Conservation (phyloP, 305 asterid genomes). For the Salvia sclarea region DNA sequence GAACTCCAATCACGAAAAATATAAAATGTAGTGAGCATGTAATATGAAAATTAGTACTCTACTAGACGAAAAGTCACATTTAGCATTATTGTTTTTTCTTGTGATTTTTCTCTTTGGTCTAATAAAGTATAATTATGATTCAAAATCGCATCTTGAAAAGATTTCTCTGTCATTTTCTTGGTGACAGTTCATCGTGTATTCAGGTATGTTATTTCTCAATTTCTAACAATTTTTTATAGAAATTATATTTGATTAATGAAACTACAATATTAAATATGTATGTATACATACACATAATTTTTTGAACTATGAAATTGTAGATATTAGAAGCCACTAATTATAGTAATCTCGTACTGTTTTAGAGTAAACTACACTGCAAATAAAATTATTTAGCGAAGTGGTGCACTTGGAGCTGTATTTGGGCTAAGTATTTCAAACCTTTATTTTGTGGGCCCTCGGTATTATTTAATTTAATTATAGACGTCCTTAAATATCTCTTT, state of each 20-base stretch:
- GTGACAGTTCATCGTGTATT: neutral
- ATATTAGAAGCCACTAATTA: neutral
- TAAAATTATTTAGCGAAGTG: neutral
- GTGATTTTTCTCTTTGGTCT: too few relatives aligned
- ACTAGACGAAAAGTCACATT: too few relatives aligned
- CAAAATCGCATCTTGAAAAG: neutral
- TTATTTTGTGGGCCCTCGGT: constrained; percentile 14
- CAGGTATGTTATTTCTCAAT: neutral
- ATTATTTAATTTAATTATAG: constrained; percentile 25
- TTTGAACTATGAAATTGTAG: too few relatives aligned
- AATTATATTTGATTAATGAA: too few relatives aligned
- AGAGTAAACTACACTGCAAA: neutral
- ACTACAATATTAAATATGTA: neutral
- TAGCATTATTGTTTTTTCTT: too few relatives aligned
- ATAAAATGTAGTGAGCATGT: too few relatives aligned
- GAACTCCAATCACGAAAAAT: too few relatives aligned
- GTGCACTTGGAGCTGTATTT: neutral
- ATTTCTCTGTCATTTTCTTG: neutral
- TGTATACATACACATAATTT: too few relatives aligned
- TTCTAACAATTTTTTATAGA: too few relatives aligned
- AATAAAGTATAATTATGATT: too few relatives aligned
- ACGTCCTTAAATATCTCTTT: constrained; percentile 26
- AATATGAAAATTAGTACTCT: too few relatives aligned
- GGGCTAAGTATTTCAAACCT: neutral
- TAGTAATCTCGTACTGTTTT: neutral